Evolutionary conservation across 73 alveolate genomes (phyloP).

Genomic region (Tetrahymena thermophila): DNA sequence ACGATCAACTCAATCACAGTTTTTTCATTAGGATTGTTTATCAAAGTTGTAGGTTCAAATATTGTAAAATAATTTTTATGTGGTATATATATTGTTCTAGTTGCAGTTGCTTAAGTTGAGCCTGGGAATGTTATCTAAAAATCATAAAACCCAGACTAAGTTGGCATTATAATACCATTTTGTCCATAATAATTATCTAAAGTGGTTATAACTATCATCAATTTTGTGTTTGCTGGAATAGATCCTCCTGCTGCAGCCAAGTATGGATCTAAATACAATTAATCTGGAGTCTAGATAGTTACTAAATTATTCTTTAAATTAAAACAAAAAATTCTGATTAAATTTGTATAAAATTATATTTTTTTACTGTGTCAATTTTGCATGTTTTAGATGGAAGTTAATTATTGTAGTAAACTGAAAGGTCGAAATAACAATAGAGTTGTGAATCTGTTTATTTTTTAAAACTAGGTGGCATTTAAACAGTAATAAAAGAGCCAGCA

Average conservation of each 20-base stretch:
- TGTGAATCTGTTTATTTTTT: constrained; percentile 5
- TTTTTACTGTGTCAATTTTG: not conserved
- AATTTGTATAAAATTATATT: not conserved
- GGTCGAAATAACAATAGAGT: constrained; percentile 14
- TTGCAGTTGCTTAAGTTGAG: not conserved
- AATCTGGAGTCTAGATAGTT: not conserved
- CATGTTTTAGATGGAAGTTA: not conserved
- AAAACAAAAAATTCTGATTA: too few relatives aligned
- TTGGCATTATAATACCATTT: not conserved
- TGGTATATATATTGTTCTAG: not conserved
- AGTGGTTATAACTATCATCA: not conserved
- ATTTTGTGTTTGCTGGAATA: not conserved
- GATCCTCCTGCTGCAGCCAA: not conserved
- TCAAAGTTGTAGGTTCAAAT: not conserved
- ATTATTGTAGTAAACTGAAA: not conserved
- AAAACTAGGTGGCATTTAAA: constrained; percentile 10
- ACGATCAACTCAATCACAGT: not conserved
- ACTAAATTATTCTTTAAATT: not conserved
- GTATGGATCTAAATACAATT: not conserved
- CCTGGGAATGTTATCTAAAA: not conserved
- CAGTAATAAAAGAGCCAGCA: constrained; percentile 8
- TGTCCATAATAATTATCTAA: not conserved
- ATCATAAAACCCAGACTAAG: not conserved
- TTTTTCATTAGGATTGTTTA: not conserved
- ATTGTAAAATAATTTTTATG: not conserved